Percentiles rank a stretch among this genome's conserved stretches.
These are phyloP conservation scores for Colletotrichum trifolii DNA, from an alignment of 2,329 filamentous ascomycete genomes.

Conservation along the genomic window DNA sequence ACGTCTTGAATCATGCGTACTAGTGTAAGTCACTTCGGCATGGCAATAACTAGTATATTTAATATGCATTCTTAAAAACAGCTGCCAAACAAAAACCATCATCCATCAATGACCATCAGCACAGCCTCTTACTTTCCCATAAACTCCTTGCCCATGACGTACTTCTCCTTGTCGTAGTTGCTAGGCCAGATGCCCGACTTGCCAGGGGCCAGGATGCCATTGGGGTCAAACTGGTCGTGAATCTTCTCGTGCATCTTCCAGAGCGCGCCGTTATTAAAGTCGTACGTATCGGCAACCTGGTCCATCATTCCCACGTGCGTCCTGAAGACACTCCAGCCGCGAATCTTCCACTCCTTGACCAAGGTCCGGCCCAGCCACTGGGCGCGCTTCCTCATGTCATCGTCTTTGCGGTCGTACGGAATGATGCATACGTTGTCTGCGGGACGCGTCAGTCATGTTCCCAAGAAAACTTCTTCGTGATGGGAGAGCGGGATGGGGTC, in stretches of 20 bases:
- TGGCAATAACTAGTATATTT: no score
- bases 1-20: no score
- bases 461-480: neutral
- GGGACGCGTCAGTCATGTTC: neutral
- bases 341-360: slow-evolving; percentile 53
- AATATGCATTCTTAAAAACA: no score
- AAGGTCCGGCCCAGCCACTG: slow-evolving; percentile 46
- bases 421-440: slow-evolving; percentile 62
- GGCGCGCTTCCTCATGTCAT: slow-evolving; percentile 48
- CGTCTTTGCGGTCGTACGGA: slow-evolving; percentile 56
- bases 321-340: slow-evolving; percentile 58
- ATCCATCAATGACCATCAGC: no score
- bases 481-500: rapidly evolving
- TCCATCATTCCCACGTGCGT: slow-evolving; percentile 59
- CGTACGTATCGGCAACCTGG: slow-evolving; percentile 57
- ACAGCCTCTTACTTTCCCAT: slow-evolving; percentile 11
- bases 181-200: slow-evolving; percentile 50
- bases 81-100: no score
- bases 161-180: slow-evolving; percentile 32
- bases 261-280: slow-evolving; percentile 53
- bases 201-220: slow-evolving; percentile 49
- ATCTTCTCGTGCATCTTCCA: slow-evolving; percentile 57
- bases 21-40: no score
- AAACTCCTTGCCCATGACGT: slow-evolving; percentile 28
- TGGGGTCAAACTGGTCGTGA: slow-evolving; percentile 57